phyloP scores from a whole-genome alignment of 2,329 filamentous ascomycete species.

The Paraconiothyrium sp. region DNA sequence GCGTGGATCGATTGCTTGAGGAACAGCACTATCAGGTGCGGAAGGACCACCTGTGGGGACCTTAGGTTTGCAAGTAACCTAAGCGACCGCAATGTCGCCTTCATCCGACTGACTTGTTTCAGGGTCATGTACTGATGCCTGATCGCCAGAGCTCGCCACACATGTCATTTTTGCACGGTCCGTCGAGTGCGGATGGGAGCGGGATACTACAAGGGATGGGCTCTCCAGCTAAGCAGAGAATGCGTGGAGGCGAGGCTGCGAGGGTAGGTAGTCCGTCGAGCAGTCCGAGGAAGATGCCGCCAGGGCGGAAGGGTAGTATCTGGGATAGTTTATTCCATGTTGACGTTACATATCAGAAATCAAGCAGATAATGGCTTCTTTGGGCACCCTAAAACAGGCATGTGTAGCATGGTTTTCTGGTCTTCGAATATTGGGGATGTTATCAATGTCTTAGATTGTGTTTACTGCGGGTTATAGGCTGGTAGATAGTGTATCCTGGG shows the following conservation, averaged over 20 bases:
- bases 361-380: constrained; percentile 32
- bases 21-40: constrained; percentile 53
- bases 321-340: constrained; percentile 53
- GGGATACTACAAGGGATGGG: constrained; percentile 22
- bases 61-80: constrained; percentile 49
- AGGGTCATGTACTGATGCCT: constrained; percentile 2
- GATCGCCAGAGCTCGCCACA: constrained; percentile 27
- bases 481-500: not conserved
- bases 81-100: constrained; percentile 31
- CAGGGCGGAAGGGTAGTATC: constrained; percentile 42
- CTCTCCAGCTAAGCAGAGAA: constrained; percentile 29
- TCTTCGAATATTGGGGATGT: not conserved
- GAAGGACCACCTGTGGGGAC: constrained; percentile 56
- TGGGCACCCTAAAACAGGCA: not conserved
- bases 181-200: constrained; percentile 23
- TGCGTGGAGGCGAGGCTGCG: constrained; percentile 28
- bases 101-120: constrained; percentile 2
- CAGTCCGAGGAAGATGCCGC: constrained; percentile 32
- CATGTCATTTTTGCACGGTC: constrained; percentile 24
- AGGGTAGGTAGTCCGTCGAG: constrained; percentile 22
- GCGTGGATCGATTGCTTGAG: constrained; percentile 34
- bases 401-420: not conserved
- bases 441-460: not conserved
- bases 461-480: not conserved
- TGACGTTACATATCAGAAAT: constrained; percentile 51